Percentiles rank a stretch among this genome's conserved stretches.
phyloP scores from a whole-genome alignment of 2,329 filamentous ascomycete genomes.

The Phoma sp. region DNA sequence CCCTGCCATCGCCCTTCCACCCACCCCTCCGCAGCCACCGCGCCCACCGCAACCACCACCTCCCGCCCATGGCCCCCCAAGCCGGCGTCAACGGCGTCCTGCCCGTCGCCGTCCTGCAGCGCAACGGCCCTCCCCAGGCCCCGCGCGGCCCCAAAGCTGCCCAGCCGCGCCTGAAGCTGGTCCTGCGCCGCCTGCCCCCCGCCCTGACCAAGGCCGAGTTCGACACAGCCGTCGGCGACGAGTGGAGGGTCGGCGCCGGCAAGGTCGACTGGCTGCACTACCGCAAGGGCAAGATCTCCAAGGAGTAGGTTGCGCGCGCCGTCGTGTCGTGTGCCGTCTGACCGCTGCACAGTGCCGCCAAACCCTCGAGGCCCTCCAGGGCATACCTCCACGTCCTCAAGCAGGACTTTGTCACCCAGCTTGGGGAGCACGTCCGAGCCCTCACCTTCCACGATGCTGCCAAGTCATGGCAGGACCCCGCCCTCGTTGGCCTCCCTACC shows the following conservation, averaged over 20 bases:
- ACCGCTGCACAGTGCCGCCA: conserved; percentile 60
- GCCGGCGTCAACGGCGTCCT: conserved; percentile 49
- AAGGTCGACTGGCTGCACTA: conserved; percentile 87
- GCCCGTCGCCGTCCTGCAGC: conserved; percentile 48
- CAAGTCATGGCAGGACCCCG: conserved; percentile 73
- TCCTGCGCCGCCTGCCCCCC: conserved; percentile 84
- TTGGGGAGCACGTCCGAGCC: conserved; percentile 75
- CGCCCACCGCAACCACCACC: background rate
- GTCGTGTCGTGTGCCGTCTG: conserved; percentile 7
- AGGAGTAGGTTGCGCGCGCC: conserved; percentile 68
- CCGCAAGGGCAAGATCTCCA: conserved; percentile 77
- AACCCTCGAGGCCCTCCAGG: conserved; percentile 80
- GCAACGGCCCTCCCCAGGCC: conserved; percentile 39
- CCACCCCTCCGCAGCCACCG: conserved; percentile 5
- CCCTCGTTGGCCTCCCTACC: conserved; percentile 78
- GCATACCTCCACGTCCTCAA: conserved; percentile 85
- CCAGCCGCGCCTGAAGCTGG: conserved; percentile 77
- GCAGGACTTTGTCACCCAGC: conserved; percentile 68
- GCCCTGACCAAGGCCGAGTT: conserved; percentile 85
- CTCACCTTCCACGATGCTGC: conserved; percentile 82
- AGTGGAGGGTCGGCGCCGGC: conserved; percentile 82
- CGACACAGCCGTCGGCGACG: conserved; percentile 71
- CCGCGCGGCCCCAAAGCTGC: conserved; percentile 52
- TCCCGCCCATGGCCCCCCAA: conserved; percentile 39
- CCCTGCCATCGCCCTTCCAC: conserved; percentile 16